Percentiles rank a stretch among this genome's conserved stretches.
These are phyloP conservation scores for Eragrostis nindensis DNA, from an alignment of 176 grass and related monocot genomes.

Conservation along the genomic window DNA sequence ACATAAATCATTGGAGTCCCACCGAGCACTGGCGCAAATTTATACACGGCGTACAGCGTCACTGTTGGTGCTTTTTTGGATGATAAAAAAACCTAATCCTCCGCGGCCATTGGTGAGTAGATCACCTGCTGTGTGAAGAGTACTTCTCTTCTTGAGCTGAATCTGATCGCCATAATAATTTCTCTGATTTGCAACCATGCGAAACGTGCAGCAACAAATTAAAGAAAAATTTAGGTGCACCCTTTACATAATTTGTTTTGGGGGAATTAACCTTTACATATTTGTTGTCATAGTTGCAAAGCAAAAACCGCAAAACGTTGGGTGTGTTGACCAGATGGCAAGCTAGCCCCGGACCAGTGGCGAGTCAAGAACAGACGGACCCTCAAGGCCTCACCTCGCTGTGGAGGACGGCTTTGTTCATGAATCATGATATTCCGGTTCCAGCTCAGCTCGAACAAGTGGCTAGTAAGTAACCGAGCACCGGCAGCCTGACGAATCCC, in stretches of 20 bases:
- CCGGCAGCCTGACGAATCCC: neutral
- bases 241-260: no score
- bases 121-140: neutral
- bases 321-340: neutral
- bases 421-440: neutral
- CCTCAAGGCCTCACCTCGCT: neutral
- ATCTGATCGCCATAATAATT: no score
- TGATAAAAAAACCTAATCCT: neutral
- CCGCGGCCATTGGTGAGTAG: neutral
- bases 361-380: neutral
- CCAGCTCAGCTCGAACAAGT: neutral
- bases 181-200: no score
- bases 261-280: no score
- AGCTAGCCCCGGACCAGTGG: neutral
- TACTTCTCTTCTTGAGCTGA: no score
- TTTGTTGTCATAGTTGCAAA: neutral
- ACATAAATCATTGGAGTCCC: conserved; percentile 17
- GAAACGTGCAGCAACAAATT: no score
- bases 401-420: neutral
- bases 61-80: neutral
- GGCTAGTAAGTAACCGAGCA: no score
- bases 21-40: neutral
- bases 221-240: no score
- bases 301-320: neutral
- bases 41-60: neutral